Conservation (phyloP, 345 rosid species). For the Ailanthus altissimus region DNA sequence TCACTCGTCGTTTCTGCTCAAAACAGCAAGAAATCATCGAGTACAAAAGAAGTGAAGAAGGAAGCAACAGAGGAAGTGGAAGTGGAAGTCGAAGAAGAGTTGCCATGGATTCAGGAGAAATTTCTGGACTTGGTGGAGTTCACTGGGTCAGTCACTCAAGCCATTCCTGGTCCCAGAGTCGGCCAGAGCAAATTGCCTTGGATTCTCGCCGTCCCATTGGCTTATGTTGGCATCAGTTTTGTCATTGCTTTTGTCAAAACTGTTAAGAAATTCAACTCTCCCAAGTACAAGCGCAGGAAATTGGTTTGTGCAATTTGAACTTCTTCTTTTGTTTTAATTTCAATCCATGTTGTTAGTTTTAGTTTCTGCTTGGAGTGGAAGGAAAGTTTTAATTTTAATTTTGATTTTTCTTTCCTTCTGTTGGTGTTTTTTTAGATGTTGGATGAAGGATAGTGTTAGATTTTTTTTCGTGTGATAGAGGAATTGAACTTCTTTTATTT, state of each 20-base stretch:
- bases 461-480: too few relatives aligned
- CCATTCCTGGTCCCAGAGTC: slow-evolving; percentile 94
- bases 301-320: slow-evolving; percentile 45
- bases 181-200: slow-evolving; percentile 89
- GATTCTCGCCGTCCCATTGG: slow-evolving; percentile 86
- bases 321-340: background rate
- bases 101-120: slow-evolving; percentile 95
- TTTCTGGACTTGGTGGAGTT: slow-evolving; percentile 88
- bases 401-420: background rate
- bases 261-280: slow-evolving; percentile 69
- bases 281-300: slow-evolving; percentile 62
- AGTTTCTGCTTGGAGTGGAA: background rate
- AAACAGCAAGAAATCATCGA: slow-evolving; percentile 25
- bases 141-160: slow-evolving; percentile 88
- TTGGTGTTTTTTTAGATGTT: background rate
- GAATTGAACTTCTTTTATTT: too few relatives aligned
- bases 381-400: background rate
- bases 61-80: slow-evolving; percentile 20
- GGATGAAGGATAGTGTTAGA: background rate
- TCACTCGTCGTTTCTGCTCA: slow-evolving; percentile 31
- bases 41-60: slow-evolving; percentile 8
- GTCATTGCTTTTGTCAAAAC: slow-evolving; percentile 82
- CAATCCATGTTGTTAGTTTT: background rate
- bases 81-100: slow-evolving; percentile 70
- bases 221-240: slow-evolving; percentile 71